Conservation (phyloP, 2,329 filamentous ascomycete species). For the Cyclaneusma minus region DNA sequence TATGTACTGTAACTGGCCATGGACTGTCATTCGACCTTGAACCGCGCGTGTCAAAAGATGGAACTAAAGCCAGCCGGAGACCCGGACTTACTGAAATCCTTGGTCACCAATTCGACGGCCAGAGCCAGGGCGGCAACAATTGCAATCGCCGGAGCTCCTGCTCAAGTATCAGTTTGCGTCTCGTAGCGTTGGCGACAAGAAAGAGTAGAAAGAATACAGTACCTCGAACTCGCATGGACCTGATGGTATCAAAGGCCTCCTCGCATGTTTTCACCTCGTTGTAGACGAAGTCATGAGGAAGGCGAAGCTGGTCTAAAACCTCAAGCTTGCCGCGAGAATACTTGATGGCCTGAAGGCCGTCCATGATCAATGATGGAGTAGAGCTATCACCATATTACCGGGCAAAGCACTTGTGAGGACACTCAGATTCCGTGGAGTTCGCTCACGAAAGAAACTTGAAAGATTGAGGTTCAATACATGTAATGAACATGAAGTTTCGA, state of each 20-base stretch:
- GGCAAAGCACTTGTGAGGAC: too few species aligned
- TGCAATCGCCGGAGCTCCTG: constrained; percentile 82
- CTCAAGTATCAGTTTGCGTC: constrained; percentile 8
- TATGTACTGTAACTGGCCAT: constrained; percentile 56
- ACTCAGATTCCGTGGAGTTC: too few species aligned
- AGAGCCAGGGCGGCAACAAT: constrained; percentile 89
- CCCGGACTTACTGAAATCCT: constrained; percentile 25
- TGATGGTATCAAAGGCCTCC: constrained; percentile 72
- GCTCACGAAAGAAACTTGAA: too few species aligned
- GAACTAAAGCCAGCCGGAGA: neutral
- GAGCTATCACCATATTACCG: constrained; percentile 1
- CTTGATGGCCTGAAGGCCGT: constrained; percentile 57
- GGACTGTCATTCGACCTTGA: constrained; percentile 12
- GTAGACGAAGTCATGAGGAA: constrained; percentile 69
- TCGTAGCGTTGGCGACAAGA: neutral
- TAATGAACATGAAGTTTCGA: too few species aligned
- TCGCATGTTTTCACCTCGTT: constrained; percentile 53
- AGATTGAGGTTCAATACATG: too few species aligned
- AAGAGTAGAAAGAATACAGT: too few species aligned
- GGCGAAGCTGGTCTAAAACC: constrained; percentile 69
- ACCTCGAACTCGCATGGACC: constrained; percentile 61
- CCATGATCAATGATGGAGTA: constrained; percentile 8
- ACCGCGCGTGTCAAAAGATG: too few species aligned
- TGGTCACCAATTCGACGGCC: constrained; percentile 64
- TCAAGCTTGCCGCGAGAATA: constrained; percentile 58